phyloP scores from a whole-genome alignment of 2,329 filamentous ascomycete species.

The Alternaria sp. region DNA sequence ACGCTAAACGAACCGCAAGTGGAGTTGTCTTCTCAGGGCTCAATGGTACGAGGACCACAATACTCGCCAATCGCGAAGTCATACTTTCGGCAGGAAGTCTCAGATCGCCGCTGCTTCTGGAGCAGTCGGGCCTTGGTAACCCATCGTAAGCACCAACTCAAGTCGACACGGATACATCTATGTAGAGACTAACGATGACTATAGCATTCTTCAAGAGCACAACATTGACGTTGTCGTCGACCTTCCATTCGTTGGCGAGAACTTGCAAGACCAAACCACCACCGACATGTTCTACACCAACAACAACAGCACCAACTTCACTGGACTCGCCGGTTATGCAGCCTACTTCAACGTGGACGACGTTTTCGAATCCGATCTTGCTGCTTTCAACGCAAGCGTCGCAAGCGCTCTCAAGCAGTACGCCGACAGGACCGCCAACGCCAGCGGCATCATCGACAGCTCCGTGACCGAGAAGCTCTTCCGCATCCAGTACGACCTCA shows the following conservation, averaged over 20 bases:
- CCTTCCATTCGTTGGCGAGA: slow-evolving; percentile 4
- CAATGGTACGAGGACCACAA: background rate
- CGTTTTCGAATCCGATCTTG: background rate
- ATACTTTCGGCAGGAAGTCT: slow-evolving; percentile 7
- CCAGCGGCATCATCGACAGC: background rate
- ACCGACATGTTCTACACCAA: slow-evolving; percentile 2
- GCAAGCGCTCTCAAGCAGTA: background rate
- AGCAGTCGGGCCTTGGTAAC: slow-evolving; percentile 1
- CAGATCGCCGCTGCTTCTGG: slow-evolving; percentile 1
- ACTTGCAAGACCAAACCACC: slow-evolving; percentile 3
- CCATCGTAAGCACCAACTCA: background rate
- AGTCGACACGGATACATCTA: background rate
- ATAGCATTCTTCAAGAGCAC: background rate
- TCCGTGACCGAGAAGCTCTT: background rate
- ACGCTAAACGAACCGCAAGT: background rate
- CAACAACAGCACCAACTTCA: slow-evolving; percentile 6
- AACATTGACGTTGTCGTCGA: background rate
- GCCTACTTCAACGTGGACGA: background rate
- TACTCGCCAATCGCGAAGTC: slow-evolving; percentile 2
- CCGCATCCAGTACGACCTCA: slow-evolving; percentile 1
- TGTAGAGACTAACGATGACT: background rate
- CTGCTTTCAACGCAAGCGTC: background rate
- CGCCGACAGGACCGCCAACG: background rate
- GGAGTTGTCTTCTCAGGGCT: background rate
- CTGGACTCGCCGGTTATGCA: slow-evolving; percentile 1